Conservation (phyloP, 768 basidiomycete genomes). For the Russula emetica region DNA sequence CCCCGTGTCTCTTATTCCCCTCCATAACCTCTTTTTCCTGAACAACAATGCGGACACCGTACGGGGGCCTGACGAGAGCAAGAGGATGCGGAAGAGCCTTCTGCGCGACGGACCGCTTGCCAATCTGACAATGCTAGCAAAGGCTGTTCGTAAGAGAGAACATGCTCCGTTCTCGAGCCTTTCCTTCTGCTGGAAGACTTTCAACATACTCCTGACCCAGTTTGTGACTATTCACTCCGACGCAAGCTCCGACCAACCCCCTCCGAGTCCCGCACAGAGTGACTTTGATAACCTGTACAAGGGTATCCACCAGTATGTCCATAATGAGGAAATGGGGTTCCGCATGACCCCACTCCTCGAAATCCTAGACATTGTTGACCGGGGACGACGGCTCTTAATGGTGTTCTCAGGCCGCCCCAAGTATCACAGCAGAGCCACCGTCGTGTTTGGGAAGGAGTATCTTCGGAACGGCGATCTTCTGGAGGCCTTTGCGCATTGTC, state of each 20-base stretch:
- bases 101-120: slow-evolving; percentile 9
- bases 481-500: slow-evolving; percentile 1
- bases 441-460: slow-evolving; percentile 10
- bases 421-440: not conserved
- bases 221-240: not conserved
- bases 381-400: slow-evolving; percentile 9
- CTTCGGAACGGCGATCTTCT: slow-evolving; percentile 4
- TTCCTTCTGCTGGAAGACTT: slow-evolving; percentile 14
- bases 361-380: not conserved
- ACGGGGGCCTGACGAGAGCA: no score
- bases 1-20: not conserved
- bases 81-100: not conserved
- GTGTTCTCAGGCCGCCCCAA: not conserved
- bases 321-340: not conserved
- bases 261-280: not conserved
- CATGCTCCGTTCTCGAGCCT: not conserved
- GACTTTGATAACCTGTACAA: not conserved
- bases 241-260: not conserved
- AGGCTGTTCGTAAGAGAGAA: not conserved
- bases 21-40: not conserved
- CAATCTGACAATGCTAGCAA: slow-evolving; percentile 7
- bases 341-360: slow-evolving; percentile 9
- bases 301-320: not conserved
- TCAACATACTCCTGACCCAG: slow-evolving; percentile 9
- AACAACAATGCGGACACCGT: not conserved